A percentile compares a stretch with the other conserved stretches of the same genome.
Evolutionary conservation across 2,329 filamentous ascomycete species (phyloP).

Genomic region (Elsinoe arachidis): DNA sequence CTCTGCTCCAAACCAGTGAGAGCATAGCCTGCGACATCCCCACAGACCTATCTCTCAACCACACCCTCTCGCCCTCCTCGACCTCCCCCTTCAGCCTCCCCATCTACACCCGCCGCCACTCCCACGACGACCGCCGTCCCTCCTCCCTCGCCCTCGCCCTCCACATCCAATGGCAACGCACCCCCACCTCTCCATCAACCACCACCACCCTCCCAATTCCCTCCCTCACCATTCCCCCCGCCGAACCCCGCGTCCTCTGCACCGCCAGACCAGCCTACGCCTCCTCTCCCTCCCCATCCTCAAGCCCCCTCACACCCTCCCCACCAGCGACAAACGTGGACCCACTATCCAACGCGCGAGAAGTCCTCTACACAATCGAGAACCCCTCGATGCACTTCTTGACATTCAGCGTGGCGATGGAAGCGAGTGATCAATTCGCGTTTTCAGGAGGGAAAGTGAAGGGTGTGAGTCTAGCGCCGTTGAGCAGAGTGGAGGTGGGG

Average conservation of each 20-base stretch:
- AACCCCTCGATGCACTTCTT: conserved; percentile 93
- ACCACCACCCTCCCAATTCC: conserved; percentile 67
- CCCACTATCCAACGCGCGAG: not conserved
- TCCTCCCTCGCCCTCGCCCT: conserved; percentile 67
- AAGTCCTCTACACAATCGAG: conserved; percentile 62
- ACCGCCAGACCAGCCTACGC: conserved; percentile 29
- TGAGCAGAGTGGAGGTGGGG: conserved; percentile 64
- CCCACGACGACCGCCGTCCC: conserved; percentile 72
- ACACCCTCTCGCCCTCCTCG: not conserved
- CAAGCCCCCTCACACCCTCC: not conserved
- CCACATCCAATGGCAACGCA: conserved; percentile 67
- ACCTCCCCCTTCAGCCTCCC: conserved; percentile 60
- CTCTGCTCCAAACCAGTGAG: conserved; percentile 52
- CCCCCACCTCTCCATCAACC: conserved; percentile 30
- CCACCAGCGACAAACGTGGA: not conserved
- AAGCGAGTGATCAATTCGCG: conserved; percentile 83
- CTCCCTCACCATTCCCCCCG: conserved; percentile 68
- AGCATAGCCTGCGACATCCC: conserved; percentile 49
- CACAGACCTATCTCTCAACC: not conserved
- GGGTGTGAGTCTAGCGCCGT: conserved; percentile 70
- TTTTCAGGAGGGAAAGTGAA: conserved; percentile 83
- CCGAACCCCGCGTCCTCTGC: conserved; percentile 75
- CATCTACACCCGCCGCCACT: conserved; percentile 64
- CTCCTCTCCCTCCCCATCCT: not conserved
- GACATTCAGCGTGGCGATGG: conserved; percentile 86